Conservation (phyloP, 805 yeast species). For the Zygosaccharomyces lentus region DNA sequence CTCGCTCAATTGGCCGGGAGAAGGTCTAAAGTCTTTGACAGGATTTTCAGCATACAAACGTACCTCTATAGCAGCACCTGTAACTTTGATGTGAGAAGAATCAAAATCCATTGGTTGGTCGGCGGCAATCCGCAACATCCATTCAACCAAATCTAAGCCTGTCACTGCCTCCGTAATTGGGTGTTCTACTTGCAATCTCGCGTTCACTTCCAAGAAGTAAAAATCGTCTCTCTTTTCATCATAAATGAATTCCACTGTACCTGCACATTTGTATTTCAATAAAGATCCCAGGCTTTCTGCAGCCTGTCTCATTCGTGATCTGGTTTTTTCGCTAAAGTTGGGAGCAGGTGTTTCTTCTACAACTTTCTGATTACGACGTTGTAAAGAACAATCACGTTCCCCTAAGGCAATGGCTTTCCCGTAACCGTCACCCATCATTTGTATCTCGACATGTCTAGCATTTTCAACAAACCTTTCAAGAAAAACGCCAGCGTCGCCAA, state of each 20-base stretch:
- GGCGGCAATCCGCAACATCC: slow-evolving; percentile 94
- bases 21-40: slow-evolving; percentile 88
- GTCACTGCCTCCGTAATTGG: slow-evolving; percentile 96
- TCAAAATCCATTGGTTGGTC: slow-evolving; percentile 78
- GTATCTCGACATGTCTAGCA: slow-evolving; percentile 95
- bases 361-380: slow-evolving; percentile 93
- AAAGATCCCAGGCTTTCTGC: slow-evolving; percentile 78
- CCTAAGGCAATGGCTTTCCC: slow-evolving; percentile 93
- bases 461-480: slow-evolving; percentile 91
- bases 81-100: slow-evolving; percentile 48
- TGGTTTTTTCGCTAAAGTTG: slow-evolving; percentile 74
- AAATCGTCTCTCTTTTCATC: slow-evolving; percentile 84
- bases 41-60: slow-evolving; percentile 97
- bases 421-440: slow-evolving; percentile 91
- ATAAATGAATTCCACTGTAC: slow-evolving; percentile 93
- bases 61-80: slow-evolving; percentile 96
- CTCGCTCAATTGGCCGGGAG: slow-evolving; percentile 90
- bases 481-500: slow-evolving; percentile 94
- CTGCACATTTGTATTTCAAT: slow-evolving; percentile 92
- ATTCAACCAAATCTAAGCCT: slow-evolving; percentile 90
- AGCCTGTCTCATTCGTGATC: slow-evolving; percentile 70
- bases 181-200: slow-evolving; percentile 96
- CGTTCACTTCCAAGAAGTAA: slow-evolving; percentile 93
- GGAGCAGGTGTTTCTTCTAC: slow-evolving; percentile 99
- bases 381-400: slow-evolving; percentile 96